phyloP scores from a whole-genome alignment of 2,329 filamentous ascomycete species.

The Colletotrichum sp. region DNA sequence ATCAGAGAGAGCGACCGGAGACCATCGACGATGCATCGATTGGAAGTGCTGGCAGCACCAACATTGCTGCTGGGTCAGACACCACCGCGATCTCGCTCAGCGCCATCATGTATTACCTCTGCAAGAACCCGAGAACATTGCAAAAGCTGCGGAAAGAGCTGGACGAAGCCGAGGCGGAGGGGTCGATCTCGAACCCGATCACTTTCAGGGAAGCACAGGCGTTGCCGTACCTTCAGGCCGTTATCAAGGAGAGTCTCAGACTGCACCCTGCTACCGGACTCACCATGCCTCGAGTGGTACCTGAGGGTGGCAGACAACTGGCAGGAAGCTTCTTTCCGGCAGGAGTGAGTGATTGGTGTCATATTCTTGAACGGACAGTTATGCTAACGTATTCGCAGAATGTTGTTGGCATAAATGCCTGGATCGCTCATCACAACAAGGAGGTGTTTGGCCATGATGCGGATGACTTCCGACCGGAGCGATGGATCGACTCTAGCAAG shows the following conservation, averaged over 20 bases:
- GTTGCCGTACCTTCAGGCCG: slow-evolving; percentile 52
- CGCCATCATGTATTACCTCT: slow-evolving; percentile 31
- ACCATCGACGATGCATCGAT: slow-evolving; percentile 37
- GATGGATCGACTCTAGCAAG: slow-evolving; percentile 31
- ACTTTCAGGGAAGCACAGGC: slow-evolving; percentile 30
- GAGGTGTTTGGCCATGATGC: slow-evolving; percentile 41
- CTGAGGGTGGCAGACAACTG: slow-evolving; percentile 45
- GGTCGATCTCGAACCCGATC: slow-evolving; percentile 4
- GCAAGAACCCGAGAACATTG: slow-evolving; percentile 29
- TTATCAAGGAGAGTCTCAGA: slow-evolving; percentile 56
- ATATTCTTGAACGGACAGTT: too few relatives aligned
- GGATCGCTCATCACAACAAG: slow-evolving; percentile 43
- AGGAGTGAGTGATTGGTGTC: slow-evolving; percentile 25
- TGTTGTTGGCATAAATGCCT: slow-evolving; percentile 44
- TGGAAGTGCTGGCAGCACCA: slow-evolving; percentile 13
- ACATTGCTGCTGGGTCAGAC: slow-evolving; percentile 37
- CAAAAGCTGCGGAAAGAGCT: slow-evolving; percentile 41
- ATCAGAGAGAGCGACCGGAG: slow-evolving; percentile 28
- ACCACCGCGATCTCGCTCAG: slow-evolving; percentile 37
- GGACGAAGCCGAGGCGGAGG: slow-evolving; percentile 22
- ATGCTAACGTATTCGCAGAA: too few relatives aligned
- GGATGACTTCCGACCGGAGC: slow-evolving; percentile 40
- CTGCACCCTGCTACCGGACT: slow-evolving; percentile 52
- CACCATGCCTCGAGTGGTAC: slow-evolving; percentile 51
- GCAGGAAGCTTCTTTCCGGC: slow-evolving; percentile 33